phyloP scores from a whole-genome alignment of 2,329 filamentous ascomycete genomes.

The Pseudonectria buxi region DNA sequence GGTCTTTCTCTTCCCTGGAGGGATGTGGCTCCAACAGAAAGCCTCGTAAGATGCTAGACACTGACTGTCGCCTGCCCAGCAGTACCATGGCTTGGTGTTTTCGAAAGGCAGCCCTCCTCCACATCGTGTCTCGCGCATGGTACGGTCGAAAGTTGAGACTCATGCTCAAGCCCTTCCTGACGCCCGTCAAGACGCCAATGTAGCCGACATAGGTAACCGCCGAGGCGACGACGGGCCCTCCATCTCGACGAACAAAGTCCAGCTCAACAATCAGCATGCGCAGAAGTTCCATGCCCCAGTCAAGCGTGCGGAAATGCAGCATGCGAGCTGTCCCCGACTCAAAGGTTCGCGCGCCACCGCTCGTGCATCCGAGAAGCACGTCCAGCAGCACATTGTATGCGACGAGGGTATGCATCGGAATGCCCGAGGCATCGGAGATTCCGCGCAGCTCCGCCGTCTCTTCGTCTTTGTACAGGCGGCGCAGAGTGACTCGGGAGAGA shows the following conservation, averaged over 20 bases:
- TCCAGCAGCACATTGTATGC: slow-evolving; percentile 58
- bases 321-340: slow-evolving; percentile 23
- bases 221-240: slow-evolving; percentile 34
- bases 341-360: slow-evolving; percentile 28
- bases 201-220: slow-evolving; percentile 44
- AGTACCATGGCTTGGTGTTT: slow-evolving; percentile 23
- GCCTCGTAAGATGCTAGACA: slow-evolving; percentile 20
- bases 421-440: slow-evolving; percentile 41
- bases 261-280: slow-evolving; percentile 44
- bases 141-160: slow-evolving; percentile 40
- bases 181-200: slow-evolving; percentile 42
- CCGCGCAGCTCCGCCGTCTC: slow-evolving; percentile 57
- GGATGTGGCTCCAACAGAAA: slow-evolving; percentile 10
- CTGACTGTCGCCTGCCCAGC: slow-evolving; percentile 15
- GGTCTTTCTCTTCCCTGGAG: fast-evolving
- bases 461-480: slow-evolving; percentile 44
- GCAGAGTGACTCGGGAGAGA: slow-evolving; percentile 40
- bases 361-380: slow-evolving; percentile 59
- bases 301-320: slow-evolving; percentile 50
- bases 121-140: slow-evolving; percentile 18
- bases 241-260: slow-evolving; percentile 35
- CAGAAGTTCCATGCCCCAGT: slow-evolving; percentile 48
- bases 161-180: slow-evolving; percentile 37
- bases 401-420: slow-evolving; percentile 54
- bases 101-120: slow-evolving; percentile 16